Conservation (phyloP, 2,329 filamentous ascomycete species). For the Graphilbum sp. region DNA sequence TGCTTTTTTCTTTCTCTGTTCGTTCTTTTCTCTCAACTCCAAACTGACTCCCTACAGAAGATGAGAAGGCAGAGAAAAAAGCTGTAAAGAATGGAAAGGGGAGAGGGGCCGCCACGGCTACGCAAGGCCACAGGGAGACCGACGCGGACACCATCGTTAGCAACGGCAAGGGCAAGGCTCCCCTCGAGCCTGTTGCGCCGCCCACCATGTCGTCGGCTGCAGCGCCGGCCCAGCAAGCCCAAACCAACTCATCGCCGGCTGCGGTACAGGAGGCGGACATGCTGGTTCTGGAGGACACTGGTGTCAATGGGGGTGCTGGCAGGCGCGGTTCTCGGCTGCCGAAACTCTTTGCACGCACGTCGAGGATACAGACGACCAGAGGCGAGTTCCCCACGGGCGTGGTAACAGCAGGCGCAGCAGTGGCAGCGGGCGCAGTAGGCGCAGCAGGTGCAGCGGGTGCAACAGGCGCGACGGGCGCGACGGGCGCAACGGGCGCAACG, state of each 20-base stretch:
- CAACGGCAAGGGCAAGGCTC: neutral
- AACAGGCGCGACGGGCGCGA: no score
- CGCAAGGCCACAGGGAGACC: neutral
- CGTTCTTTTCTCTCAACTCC: no score
- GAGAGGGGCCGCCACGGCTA: no score
- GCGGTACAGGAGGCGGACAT: neutral
- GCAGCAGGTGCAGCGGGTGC: no score
- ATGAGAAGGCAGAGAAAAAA: constrained; percentile 31
- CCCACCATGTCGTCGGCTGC: neutral
- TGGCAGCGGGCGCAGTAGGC: no score
- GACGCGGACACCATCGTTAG: no score
- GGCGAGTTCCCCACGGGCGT: neutral
- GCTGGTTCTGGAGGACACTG: no score
- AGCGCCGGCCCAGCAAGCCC: neutral
- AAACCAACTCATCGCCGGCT: neutral
- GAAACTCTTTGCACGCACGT: constrained; percentile 5
- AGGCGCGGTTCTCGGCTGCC: constrained; percentile 1
- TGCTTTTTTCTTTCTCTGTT: neutral
- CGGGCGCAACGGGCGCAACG: neutral
- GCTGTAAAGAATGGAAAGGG: neutral
- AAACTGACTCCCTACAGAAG: no score
- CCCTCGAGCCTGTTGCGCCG: neutral
- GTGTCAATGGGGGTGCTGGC: neutral
- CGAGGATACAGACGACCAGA: neutral
- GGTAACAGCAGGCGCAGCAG: no score